Base-by-base conservation (phyloP, 2,329 filamentous ascomycete genomes). In the Fusarium sterilihyphosum region DNA sequence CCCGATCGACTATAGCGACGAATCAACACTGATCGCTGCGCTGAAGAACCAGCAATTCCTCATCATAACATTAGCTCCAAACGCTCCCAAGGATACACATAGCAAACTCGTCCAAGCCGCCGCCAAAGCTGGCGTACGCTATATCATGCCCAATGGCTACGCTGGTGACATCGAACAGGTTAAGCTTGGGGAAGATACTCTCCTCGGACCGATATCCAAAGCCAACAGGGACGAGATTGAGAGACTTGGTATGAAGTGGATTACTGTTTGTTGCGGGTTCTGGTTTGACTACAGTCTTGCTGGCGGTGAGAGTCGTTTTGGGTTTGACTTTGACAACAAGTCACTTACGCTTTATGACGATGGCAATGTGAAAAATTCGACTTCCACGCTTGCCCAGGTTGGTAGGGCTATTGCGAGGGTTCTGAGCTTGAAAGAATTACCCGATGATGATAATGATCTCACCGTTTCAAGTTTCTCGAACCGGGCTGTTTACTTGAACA, bases 201-300 rank as follows among this genome's bases (percentile, higher is more conserved):
- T 80, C 2, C 49, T 82, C 13, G 79, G 78, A 0, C 65, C 73
- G 1, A 40, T 64, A 8, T 73, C 69, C 3, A 67, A 77, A 18
- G 80, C 78, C 0, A 70, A 77, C 8, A 68, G 78, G 10, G 78
- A 81, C 10, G 81, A 84, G 75, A 83, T 88, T 52, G 82, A 85
- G 77, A 74, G 76, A 0, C 78, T 85, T 0, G 82, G 82, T 8
- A 78, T 80, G 43, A 83, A 82, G 52, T 88, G 84, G 82, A 82
- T 89, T 52, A 79, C 84, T 2, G 86, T 87, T 46, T 88, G 85
- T 83, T 88, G 87, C 71, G 84, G 85, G 0, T 88, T 86, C 61
- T 89, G 87, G 87, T 89, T 88, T 70, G 84, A 88, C 37, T 88
- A 85, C 43, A 88, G 85, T 64, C 76, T 89, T 8, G 84, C 82